Conservation (phyloP, 768 basidiomycete species). For the Serendipita sp. region DNA sequence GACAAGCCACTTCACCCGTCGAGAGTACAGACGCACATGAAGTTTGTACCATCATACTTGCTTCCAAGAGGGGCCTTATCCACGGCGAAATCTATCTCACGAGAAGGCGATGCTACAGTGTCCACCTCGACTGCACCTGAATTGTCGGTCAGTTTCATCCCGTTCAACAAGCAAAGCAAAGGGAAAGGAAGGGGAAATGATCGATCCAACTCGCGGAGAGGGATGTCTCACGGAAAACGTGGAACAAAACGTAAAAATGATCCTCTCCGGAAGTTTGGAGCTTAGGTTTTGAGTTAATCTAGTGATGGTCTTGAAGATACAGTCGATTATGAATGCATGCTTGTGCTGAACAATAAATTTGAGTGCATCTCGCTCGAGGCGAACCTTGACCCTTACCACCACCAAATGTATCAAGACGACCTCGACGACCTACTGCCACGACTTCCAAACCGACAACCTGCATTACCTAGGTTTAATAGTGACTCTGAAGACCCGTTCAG, state of each 20-base stretch:
- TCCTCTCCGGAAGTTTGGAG: conserved; percentile 59
- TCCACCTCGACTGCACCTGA: conserved; percentile 1
- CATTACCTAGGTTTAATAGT: neutral
- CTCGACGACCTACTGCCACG: neutral
- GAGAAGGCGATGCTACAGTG: neutral
- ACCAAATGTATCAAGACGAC: conserved; percentile 6
- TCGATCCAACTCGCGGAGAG: conserved; percentile 27
- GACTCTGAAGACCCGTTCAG: neutral
- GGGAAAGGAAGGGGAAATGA: conserved; percentile 37
- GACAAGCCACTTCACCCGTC: conserved; percentile 89
- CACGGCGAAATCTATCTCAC: conserved; percentile 13
- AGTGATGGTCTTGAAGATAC: neutral
- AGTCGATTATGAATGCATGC: neutral
- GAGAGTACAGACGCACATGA: conserved; percentile 85
- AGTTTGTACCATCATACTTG: conserved; percentile 86
- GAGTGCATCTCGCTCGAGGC: no score
- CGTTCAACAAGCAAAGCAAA: conserved; percentile 46
- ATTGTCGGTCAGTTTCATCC: conserved; percentile 16
- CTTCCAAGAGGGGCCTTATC: conserved; percentile 67
- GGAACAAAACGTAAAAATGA: conserved; percentile 60
- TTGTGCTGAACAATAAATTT: no score
- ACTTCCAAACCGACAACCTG: conserved; percentile 1
- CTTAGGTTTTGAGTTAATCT: neutral
- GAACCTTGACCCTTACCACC: neutral
- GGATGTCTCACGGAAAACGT: conserved; percentile 16